Evolutionary conservation across 2,329 filamentous ascomycete species (phyloP).

Genomic region (Apiospora phragmitis): DNA sequence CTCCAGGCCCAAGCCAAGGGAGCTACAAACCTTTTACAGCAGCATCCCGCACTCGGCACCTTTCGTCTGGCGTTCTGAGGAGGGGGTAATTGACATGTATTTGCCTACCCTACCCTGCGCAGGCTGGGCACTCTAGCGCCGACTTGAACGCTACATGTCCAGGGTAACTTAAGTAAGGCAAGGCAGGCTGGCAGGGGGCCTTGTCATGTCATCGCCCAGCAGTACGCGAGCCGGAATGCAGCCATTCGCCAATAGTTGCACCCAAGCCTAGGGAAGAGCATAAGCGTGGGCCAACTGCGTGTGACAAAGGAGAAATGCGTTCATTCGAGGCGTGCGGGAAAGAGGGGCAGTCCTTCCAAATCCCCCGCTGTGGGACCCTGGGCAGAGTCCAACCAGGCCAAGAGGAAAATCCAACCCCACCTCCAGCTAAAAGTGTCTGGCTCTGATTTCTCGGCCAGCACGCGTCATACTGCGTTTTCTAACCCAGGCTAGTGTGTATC

Average conservation of each 20-base stretch:
- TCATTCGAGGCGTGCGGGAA: not conserved
- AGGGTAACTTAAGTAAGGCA: not conserved
- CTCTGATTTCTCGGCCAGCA: not conserved
- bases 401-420: not conserved
- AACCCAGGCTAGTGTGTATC: not conserved
- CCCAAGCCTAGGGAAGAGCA: not conserved
- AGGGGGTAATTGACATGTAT: not conserved
- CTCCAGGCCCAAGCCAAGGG: not conserved
- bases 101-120: not conserved
- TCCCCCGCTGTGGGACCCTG: constrained; percentile 5
- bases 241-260: not conserved
- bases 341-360: not conserved
- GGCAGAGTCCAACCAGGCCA: not conserved
- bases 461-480: not conserved
- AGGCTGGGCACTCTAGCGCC: not conserved
- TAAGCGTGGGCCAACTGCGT: not conserved
- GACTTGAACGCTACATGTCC: not conserved
- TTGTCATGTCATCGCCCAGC: not conserved
- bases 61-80: not conserved
- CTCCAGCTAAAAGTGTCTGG: not conserved
- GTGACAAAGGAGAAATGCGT: not conserved
- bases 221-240: not conserved
- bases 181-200: too few species aligned
- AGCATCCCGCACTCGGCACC: not conserved
- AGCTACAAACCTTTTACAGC: not conserved